Evolutionary conservation across 2,329 filamentous ascomycete genomes (phyloP), one percentile per base, ranked within the genome.

Genomic region (Pseudogymnoascus sp.): DNA sequence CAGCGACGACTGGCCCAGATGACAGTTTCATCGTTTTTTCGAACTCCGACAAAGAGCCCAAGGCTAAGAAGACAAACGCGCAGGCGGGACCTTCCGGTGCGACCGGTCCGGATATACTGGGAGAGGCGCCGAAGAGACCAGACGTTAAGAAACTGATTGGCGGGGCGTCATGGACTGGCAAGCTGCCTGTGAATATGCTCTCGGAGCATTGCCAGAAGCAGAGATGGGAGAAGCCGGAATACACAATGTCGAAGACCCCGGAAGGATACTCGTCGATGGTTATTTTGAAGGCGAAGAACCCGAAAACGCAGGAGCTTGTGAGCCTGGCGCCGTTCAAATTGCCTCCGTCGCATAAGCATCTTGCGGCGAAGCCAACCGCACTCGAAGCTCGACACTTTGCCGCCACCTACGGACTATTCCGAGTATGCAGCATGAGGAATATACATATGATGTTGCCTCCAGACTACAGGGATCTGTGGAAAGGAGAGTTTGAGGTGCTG

Each of bases 191-290:
- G 66, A 97, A 96, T 72, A 82, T 97, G 69, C 83, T 97, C 66
- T 90, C 89, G 36, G 94, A 97, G 79, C 90, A 96, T 76, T 97
- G 92, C 70, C 92, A 96, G 76, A 95, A 93, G 74, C 90, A 96
- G 74, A 91, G 90, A 72, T 99, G 94, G 94, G 89, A 91, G 67
- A 93, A 87, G 72, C 93, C 93, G 1, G 92, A 96, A 66, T 99
- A 96, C 74, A 88, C 88, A 66, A 90, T 91, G 78, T 83, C 80
- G 66, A 90, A 88, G 80, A 84, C 83, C 27, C 78, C 83, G 10
- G 87, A 89, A 60, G 90, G 89, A 25, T 90, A 87, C 74, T 87
- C 89, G 0, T 90, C 90, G 37, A 87, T 89, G 71, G 89, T 97
- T 45, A 90, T 91, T 37, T 78, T 99, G 65, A 89, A 82, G 69